Base-by-base conservation (phyloP, 179 eudicot species). In the Beta corolliflora region DNA sequence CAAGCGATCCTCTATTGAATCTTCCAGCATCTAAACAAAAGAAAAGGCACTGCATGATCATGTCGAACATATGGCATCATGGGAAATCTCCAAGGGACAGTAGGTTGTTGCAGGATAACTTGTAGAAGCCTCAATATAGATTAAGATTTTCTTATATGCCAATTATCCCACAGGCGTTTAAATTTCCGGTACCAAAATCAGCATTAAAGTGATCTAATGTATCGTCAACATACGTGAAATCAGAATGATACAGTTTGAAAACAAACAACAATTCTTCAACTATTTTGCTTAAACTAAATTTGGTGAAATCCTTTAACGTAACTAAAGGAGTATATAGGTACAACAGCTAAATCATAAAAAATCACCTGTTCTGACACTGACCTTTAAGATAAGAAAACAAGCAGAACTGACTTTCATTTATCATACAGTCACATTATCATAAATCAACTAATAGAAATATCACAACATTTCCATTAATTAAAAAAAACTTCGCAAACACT, bases 1-100 rank as follows among this genome's bases (percentile, higher is more conserved):
- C 90, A 96, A 83, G 83, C 91, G 89, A 70, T 96, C 98, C 79
- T 91, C 98, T 75, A 96, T 58, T 75, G 99, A 89, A 88, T 94
- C 99, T 85, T 94, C 98, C 76, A 96, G 90, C 88, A 94, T 86
- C 98, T 95, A 87, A 9, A 45, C 77, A 81, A 50, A 44, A 69
- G 45, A 58, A 53, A n/a, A 55, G 69, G 72, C 63, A 75, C 14
- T 71, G 61, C 61, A 41, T 60, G 61, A 81, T 50, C 14, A 67
- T 16, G 76, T 60, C 56, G 52, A 25, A 59, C 68, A 61, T 7
- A 19, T 0, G 29, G 21, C 10, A 72, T 9, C 60, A 67, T 53
- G 15, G 5, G 77, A 77, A 53, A 36, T 50, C 67, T 61, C 56
- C 59, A 78, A 54, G 59, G 56, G 61, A 31, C 21, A 44, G 16